Base-by-base conservation (phyloP, 1,284 basidiomycete species). In the Trichosporon ovoides region DNA sequence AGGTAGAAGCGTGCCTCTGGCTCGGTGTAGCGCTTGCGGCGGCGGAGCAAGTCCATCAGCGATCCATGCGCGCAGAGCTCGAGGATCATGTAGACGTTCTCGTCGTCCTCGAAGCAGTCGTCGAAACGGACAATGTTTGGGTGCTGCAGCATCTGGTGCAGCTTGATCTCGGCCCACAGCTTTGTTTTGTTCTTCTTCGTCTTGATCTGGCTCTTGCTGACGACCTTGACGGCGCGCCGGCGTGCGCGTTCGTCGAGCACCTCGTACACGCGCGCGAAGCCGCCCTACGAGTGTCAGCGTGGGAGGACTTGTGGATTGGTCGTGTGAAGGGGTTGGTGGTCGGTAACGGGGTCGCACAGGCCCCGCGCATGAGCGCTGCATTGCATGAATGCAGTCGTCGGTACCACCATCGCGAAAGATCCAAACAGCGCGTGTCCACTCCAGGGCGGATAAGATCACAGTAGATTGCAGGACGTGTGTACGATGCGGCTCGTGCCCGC, bases 121-220 rank as follows among this genome's bases (percentile, higher is more conserved):
- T 89, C 83, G 74, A 98, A 98, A 18, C 81, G 80, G 61, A 98
- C 93, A 61, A 98, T 89, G 77, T 98, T 93, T 22, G 92, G 89
- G 70, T 98, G 95, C 36, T 86, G 79, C 55, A 98, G 84, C 19
- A 91, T 88, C 61, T 88, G 86, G 78, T 98, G 95, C 57, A 98
- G 93, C 82, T 96, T 97, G 76, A 98, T 98, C 82, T 98, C 95
- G 61, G 94, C 94, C 70, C 95, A 97, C 60, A 98, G 84, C 93
- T 93, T 93, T 18, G 91, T 94, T 77, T 91, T 92, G 55, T 89
- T 90, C 75, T 92, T 93, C 81, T 89, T 92, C 18, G 89, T 89
- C 78, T 87, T 87, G 66, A 94, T 83, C 24, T 87, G 88, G 16
- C 81, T 80, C 78, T 91, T 91, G 31, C 87, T 87, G 60, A 96